A percentile compares a stretch with the other conserved stretches of the same genome.
phyloP scores from a whole-genome alignment of 1,284 basidiomycete species.

The Clitocybe nebularis region DNA sequence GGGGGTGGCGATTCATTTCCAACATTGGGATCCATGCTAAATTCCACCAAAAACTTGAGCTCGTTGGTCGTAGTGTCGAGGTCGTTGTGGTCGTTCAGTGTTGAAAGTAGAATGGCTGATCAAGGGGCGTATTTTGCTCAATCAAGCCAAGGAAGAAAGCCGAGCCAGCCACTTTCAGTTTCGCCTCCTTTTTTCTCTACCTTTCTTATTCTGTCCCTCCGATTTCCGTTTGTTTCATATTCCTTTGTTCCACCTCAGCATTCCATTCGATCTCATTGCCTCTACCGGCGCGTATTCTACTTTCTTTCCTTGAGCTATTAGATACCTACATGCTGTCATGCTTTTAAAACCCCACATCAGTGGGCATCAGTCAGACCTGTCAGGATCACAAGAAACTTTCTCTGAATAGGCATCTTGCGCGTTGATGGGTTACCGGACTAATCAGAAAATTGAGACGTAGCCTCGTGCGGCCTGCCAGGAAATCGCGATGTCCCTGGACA shows the following conservation, averaged over 20 bases:
- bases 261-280: no score
- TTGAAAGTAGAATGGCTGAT: background rate
- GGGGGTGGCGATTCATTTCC: conserved; percentile 23
- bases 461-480: no score
- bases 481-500: no score
- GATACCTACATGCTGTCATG: no score
- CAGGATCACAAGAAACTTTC: no score
- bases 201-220: background rate
- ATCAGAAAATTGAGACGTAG: no score
- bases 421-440: no score
- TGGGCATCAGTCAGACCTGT: no score
- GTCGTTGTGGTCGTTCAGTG: conserved; percentile 4
- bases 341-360: no score
- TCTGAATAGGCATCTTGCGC: no score
- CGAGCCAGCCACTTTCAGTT: background rate
- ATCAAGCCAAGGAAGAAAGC: conserved; percentile 4
- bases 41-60: background rate
- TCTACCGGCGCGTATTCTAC: no score
- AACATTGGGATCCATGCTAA: background rate
- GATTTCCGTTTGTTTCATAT: background rate
- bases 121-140: background rate
- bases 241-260: background rate
- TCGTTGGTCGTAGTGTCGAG: background rate
- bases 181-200: background rate
- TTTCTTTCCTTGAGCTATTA: no score